Conservation (phyloP, 768 basidiomycete genomes). For the Suillus weaverae region DNA sequence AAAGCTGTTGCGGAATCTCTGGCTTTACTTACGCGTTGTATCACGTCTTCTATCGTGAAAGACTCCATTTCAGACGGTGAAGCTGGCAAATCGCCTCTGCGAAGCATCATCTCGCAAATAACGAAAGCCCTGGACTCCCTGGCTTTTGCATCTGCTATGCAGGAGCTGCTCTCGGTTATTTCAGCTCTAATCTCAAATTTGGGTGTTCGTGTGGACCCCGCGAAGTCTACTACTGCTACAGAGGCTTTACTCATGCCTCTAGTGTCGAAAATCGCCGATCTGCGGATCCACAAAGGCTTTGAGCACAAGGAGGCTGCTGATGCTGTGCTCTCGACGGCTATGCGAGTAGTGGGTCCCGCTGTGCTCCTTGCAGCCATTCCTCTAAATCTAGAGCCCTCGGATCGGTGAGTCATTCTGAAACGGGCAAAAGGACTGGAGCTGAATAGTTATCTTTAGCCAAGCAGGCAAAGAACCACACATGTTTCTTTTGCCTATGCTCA, state of each 20-base stretch:
- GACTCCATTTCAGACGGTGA: conserved; percentile 48
- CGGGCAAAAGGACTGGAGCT: conserved; percentile 8
- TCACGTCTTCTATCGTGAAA: conserved; percentile 61
- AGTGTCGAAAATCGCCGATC: conserved; percentile 67
- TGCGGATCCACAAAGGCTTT: conserved; percentile 79
- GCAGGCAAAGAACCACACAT: conserved; percentile 84
- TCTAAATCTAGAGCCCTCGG: conserved; percentile 79
- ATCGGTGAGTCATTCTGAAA: conserved; percentile 56
- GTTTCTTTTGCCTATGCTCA: conserved; percentile 85
- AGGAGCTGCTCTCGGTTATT: conserved; percentile 74
- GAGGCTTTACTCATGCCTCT: conserved; percentile 70
- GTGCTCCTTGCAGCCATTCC: conserved; percentile 74
- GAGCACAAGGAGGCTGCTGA: conserved; percentile 91
- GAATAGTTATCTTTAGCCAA: conserved; percentile 42
- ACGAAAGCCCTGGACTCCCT: conserved; percentile 72
- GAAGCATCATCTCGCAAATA: conserved; percentile 61
- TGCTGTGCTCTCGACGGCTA: conserved; percentile 70
- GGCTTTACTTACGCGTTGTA: conserved; percentile 63
- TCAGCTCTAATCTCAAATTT: conserved; percentile 69
- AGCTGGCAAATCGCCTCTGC: conserved; percentile 54
- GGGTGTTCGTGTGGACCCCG: conserved; percentile 45
- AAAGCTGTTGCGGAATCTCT: conserved; percentile 67
- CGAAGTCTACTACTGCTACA: conserved; percentile 54
- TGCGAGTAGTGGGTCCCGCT: conserved; percentile 84
- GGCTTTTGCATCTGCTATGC: conserved; percentile 70